Base-by-base conservation (phyloP, 2,329 filamentous ascomycete species). In the Gyromitra esculenta region DNA sequence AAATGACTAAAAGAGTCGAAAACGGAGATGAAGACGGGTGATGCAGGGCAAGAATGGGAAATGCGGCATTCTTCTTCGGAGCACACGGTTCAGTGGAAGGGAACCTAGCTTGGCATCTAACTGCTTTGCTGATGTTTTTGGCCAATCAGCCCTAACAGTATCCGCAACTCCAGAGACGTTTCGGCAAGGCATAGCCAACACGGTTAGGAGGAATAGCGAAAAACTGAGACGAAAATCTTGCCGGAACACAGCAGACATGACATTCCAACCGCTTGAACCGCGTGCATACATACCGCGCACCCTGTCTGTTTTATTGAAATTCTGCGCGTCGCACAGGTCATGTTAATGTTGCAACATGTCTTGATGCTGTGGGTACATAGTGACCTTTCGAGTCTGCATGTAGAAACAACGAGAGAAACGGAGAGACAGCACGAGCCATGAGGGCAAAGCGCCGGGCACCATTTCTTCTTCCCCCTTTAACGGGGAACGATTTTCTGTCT, bases 101-200 rank as follows among this genome's bases (percentile, higher is more conserved):
- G 15, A 11, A 52, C n/a, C 2, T 66, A 13, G 59, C 39, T 73
- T 73, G 62, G 60, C 18, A 35, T 3, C 37, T 63, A 37, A 9
- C 64, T 56, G 56, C 45, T 45, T 69, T 45, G 15, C 21, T 31
- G 43, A 63, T 70, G 72, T 50, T 65, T 71, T 21, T 25, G 41
- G 59, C 66, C 66, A 75, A 75, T 75, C 45, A 73, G 57, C 15
- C 13, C 9, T 13, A 18, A 60, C 13, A 13, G 45, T 25, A 21
- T 43, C 37, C 39, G 13, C 15, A 52, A 5, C 15, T 57, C 35
- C 45, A 54, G 31, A 50, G 43, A 45, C 48, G 39, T 62, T 52
- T 75, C 75, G 75, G 75, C 65, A 77, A 59, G 57, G 75, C 70
- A 50, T 77, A 69, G 71, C 75, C 25, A 77, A 77, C 75, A 48